Conservation (phyloP, 2,329 filamentous ascomycete genomes). For the Cladosporium sp. region DNA sequence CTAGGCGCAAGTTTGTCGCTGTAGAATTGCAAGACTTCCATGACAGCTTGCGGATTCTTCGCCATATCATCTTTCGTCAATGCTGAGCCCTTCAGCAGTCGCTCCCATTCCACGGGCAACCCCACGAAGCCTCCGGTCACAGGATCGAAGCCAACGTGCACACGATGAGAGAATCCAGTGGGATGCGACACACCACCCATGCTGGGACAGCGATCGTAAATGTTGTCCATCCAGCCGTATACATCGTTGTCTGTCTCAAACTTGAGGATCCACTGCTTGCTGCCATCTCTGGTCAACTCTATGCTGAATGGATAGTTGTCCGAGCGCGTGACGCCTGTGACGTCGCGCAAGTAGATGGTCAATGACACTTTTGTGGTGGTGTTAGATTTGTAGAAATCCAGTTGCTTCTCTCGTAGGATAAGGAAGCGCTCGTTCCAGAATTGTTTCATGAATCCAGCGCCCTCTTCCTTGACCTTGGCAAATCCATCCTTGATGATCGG, state of each 20-base stretch:
- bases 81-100: conserved; percentile 88
- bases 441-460: conserved; percentile 56
- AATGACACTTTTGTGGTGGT: conserved; percentile 77
- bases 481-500: conserved; percentile 59
- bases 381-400: conserved; percentile 92
- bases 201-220: conserved; percentile 92
- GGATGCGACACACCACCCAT: conserved; percentile 99
- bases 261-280: conserved; percentile 82
- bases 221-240: conserved; percentile 98
- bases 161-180: conserved; percentile 94
- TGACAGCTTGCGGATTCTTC: conserved; percentile 71
- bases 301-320: conserved; percentile 90
- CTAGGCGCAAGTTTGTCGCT: conserved; percentile 73
- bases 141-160: conserved; percentile 96
- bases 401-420: conserved; percentile 83
- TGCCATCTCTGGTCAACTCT: conserved; percentile 86
- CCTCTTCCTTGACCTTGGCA: conserved; percentile 86
- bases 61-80: conserved; percentile 99
- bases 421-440: conserved; percentile 88
- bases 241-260: conserved; percentile 95
- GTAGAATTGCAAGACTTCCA: conserved; percentile 83
- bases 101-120: conserved; percentile 93
- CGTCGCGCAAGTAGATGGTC: conserved; percentile 78
- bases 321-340: conserved; percentile 84
- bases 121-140: conserved; percentile 93